These are phyloP conservation scores for Salvia splendens DNA, from an alignment of 257 asterid species.

Conservation along the genomic window DNA sequence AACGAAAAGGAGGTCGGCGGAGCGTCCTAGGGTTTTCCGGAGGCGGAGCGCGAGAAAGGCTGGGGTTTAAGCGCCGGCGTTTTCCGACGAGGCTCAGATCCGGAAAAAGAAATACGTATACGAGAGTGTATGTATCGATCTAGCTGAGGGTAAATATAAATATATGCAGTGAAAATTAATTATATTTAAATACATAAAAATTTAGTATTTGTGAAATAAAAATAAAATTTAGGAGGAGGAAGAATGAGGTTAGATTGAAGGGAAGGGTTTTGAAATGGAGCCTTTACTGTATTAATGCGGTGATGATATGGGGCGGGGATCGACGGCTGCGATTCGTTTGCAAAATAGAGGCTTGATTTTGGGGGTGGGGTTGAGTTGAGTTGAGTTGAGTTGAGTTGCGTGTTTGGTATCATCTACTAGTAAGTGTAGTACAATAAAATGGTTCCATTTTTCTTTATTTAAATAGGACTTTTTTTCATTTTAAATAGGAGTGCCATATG, in stretches of 20 bases:
- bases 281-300: conserved; percentile 36
- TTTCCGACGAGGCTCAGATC: conserved; percentile 82
- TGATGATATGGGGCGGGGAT: conserved; percentile 34
- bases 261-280: conserved; percentile 6
- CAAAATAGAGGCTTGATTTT: conserved; percentile 9
- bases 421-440: not conserved
- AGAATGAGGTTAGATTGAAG: conserved; percentile 14
- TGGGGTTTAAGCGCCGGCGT: conserved; percentile 71
- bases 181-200: conserved; percentile 25
- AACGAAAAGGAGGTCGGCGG: conserved; percentile 34
- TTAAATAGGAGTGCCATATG: too few relatives aligned
- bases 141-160: conserved; percentile 13
- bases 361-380: not conserved
- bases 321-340: conserved; percentile 39
- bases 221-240: not conserved
- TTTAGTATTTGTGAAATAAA: not conserved
- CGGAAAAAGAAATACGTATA: conserved; percentile 47
- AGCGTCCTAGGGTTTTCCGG: conserved; percentile 51
- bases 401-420: conserved; percentile 15
- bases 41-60: conserved; percentile 26
- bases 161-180: conserved; percentile 30
- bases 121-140: conserved; percentile 37
- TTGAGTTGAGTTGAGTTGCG: conserved; percentile 25
- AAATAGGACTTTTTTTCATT: too few relatives aligned
- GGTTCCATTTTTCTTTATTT: too few relatives aligned